phyloP scores from a whole-genome alignment of 2,329 filamentous ascomycete genomes.

The Paecilomyces sp. region DNA sequence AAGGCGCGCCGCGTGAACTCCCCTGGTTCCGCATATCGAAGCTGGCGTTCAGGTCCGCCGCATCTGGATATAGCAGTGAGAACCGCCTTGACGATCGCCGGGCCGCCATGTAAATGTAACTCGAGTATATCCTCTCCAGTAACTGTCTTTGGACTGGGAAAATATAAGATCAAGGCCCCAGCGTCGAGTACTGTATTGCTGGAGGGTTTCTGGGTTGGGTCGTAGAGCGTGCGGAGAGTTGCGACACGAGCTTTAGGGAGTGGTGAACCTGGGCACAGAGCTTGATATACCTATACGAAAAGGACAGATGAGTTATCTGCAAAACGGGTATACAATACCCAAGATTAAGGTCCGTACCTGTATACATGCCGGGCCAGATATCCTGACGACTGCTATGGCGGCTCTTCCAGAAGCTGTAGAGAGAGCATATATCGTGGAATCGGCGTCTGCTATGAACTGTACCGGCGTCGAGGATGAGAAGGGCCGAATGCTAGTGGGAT shows the following conservation, averaged over 20 bases:
- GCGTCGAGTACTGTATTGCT: conserved; percentile 58
- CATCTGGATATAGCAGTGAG: conserved; percentile 62
- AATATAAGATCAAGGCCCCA: conserved; percentile 72
- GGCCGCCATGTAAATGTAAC: conserved; percentile 87
- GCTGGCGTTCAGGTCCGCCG: conserved; percentile 21
- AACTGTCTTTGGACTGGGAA: conserved; percentile 71
- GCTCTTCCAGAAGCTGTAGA: conserved; percentile 80
- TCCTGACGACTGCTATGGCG: conserved; percentile 81
- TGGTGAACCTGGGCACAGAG: conserved; percentile 50
- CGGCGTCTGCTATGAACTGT: conserved; percentile 16
- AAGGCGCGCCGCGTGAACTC: conserved; percentile 95
- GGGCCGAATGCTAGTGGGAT: conserved; percentile 4
- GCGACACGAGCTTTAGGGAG: conserved; percentile 58
- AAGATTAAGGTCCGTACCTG: conserved; percentile 43
- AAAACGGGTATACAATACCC: background rate
- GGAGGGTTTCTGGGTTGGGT: conserved; percentile 40
- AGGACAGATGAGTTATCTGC: conserved; percentile 7
- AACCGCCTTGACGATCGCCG: conserved; percentile 81
- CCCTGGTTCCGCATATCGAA: conserved; percentile 87
- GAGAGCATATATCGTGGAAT: conserved; percentile 77
- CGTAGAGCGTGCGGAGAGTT: conserved; percentile 65
- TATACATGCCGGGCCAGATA: conserved; percentile 72
- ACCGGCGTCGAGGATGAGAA: conserved; percentile 15
- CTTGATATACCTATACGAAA: conserved; percentile 52
- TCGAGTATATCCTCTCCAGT: conserved; percentile 93